Evolutionary conservation across 1,284 basidiomycete species (phyloP), one percentile per base, ranked within the genome.

Genomic region (Wallemia mellicola): DNA sequence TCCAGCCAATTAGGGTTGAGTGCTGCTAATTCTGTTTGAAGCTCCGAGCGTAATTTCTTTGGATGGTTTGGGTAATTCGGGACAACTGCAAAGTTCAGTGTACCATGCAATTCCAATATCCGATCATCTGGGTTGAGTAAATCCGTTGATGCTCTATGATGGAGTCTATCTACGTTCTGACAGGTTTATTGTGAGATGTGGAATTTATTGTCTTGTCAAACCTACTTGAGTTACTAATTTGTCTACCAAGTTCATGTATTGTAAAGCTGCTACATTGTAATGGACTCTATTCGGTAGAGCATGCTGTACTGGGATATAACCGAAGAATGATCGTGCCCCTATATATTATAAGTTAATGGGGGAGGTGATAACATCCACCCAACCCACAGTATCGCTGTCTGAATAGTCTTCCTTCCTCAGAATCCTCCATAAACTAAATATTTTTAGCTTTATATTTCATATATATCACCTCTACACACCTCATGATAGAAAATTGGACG

Each of bases 101-200:
- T 87, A 24, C 88, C 89, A 68, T 95, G 88, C 9, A 95, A 75
- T 67, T 92, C 86, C 27, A 92, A 72, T 59, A 89, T 80, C 11
- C 70, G 70, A 30, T 73, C 64, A 32, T 74, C 59, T 1, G 62
- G 62, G 54, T 67, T 59, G 75, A 68, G 38, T 1, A 61, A 61
- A 14, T 60, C 27, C 11, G 27, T 80, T 1, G 66, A 65, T 2
- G 72, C 82, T 71, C 86, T 86, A 58, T 79, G 79, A 66, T 91
- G 87, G 15, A 92, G 76, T 7, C 86, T 86, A 66, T 94, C 89
- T 5, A 94, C 87, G 60, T 55, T 14, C n/a, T 24, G 9, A 30
- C 32, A n/a, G 14, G 19, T 0, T 48, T 28, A 0, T 48, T 19
- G 9, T 19, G 19, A 1, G 25, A 48, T 14, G 1, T 7, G 2